phyloP scores from a whole-genome alignment of 2,329 filamentous ascomycete genomes.

The Setomelanomma holmii region DNA sequence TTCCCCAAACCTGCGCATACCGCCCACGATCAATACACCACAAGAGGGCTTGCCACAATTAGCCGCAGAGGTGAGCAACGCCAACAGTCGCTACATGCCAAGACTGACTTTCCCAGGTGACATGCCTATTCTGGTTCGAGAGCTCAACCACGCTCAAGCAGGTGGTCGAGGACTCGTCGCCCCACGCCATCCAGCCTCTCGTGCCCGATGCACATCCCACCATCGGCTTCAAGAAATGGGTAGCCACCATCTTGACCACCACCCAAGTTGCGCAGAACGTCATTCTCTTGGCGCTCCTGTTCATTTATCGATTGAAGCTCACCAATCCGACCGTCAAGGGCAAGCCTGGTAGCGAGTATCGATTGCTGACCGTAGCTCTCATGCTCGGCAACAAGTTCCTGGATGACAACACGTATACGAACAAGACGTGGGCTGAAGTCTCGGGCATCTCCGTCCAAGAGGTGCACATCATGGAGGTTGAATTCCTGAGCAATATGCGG shows the following conservation, averaged over 20 bases:
- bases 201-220: slow-evolving; percentile 77
- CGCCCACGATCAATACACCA: slow-evolving; percentile 45
- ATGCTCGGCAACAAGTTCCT: slow-evolving; percentile 99
- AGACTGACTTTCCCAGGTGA: slow-evolving; percentile 67
- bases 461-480: slow-evolving; percentile 99
- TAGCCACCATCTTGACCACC: slow-evolving; percentile 85
- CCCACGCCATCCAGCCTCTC: slow-evolving; percentile 61
- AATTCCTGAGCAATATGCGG: slow-evolving; percentile 97
- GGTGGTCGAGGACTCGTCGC: slow-evolving; percentile 67
- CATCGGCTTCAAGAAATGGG: slow-evolving; percentile 89
- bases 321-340: slow-evolving; percentile 89
- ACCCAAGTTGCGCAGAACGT: slow-evolving; percentile 98
- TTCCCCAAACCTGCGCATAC: slow-evolving; percentile 46
- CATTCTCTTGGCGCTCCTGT: slow-evolving; percentile 85
- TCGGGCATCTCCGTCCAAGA: slow-evolving; percentile 92
- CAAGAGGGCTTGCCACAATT: slow-evolving; percentile 50
- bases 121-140: slow-evolving; percentile 98
- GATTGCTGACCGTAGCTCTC: slow-evolving; percentile 88
- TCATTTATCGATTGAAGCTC: slow-evolving; percentile 91
- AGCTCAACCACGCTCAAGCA: slow-evolving; percentile 78
- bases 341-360: slow-evolving; percentile 90
- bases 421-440: slow-evolving; percentile 99
- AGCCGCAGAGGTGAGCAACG: slow-evolving; percentile 47
- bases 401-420: slow-evolving; percentile 98
- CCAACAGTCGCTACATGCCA: too few relatives aligned